phyloP scores from a whole-genome alignment of 164 flowering plant species.

The Vitis riparia region DNA sequence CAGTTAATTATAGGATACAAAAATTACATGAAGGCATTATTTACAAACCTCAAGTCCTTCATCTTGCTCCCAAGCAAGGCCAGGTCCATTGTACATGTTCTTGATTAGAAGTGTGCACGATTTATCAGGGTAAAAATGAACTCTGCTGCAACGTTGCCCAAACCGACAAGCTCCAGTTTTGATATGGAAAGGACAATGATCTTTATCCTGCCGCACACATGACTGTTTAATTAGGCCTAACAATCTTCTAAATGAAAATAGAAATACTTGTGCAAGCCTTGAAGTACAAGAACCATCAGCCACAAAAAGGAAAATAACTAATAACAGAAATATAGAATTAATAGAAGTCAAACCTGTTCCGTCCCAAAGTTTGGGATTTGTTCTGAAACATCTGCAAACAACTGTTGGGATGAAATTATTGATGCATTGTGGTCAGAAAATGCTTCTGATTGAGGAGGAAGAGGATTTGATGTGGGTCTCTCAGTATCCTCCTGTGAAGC shows the following conservation, averaged over 20 bases:
- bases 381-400: constrained; percentile 69
- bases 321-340: not conserved
- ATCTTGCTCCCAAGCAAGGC: constrained; percentile 98
- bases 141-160: constrained; percentile 91
- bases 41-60: constrained; percentile 99
- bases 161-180: constrained; percentile 97
- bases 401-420: constrained; percentile 40
- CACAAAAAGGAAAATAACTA: not conserved
- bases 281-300: not conserved
- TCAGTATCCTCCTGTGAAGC: constrained; percentile 70
- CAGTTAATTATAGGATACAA: constrained; percentile 63
- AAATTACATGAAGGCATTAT: constrained; percentile 42
- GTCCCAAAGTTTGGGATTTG: constrained; percentile 93
- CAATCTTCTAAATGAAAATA: not conserved
- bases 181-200: constrained; percentile 93
- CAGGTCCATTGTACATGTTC: constrained; percentile 98
- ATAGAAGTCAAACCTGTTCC: constrained; percentile 59
- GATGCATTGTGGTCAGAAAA: constrained; percentile 51
- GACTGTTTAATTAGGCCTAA: too few relatives aligned
- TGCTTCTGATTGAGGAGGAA: constrained; percentile 90
- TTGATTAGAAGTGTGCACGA: constrained; percentile 88
- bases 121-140: constrained; percentile 93
- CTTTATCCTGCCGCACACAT: constrained; percentile 73
- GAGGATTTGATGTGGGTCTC: constrained; percentile 93
- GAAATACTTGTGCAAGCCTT: not conserved